phyloP scores from a whole-genome alignment of 2,329 filamentous ascomycete genomes.

The Colletotrichum sp. region DNA sequence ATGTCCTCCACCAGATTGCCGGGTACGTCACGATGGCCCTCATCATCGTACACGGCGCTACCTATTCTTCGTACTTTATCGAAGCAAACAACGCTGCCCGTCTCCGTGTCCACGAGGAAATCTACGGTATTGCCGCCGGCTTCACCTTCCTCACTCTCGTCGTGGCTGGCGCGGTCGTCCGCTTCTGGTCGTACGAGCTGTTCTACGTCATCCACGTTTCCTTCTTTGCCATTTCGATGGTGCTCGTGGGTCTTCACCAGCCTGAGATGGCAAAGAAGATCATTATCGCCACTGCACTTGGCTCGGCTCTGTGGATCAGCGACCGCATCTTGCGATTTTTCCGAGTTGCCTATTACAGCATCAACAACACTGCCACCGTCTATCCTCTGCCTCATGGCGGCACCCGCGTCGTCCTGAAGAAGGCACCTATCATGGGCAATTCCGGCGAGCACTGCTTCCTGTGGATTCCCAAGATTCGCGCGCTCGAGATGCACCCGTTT shows the following conservation, averaged over 20 bases:
- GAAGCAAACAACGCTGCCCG: constrained; percentile 27
- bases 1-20: constrained; percentile 59
- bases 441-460: constrained; percentile 69
- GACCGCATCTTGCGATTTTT: constrained; percentile 55
- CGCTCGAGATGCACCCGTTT: constrained; percentile 67
- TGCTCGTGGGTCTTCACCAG: constrained; percentile 57
- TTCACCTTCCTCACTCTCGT: constrained; percentile 50
- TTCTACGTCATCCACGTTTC: constrained; percentile 60
- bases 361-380: constrained; percentile 58
- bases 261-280: constrained; percentile 48
- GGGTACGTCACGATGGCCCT: constrained; percentile 54
- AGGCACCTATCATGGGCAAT: constrained; percentile 48
- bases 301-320: constrained; percentile 52
- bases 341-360: constrained; percentile 48
- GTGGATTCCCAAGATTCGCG: constrained; percentile 64
- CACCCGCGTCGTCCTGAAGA: constrained; percentile 59
- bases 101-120: constrained; percentile 42
- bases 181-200: constrained; percentile 57
- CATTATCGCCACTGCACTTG: constrained; percentile 45
- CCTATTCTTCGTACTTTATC: constrained; percentile 48
- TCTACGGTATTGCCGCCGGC: constrained; percentile 55
- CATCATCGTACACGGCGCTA: constrained; percentile 49
- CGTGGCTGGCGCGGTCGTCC: constrained; percentile 47
- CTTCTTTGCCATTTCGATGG: constrained; percentile 53
- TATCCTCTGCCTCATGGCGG: constrained; percentile 58